Base-by-base conservation (phyloP, 805 yeast species). In the Lachancea sp. region DNA sequence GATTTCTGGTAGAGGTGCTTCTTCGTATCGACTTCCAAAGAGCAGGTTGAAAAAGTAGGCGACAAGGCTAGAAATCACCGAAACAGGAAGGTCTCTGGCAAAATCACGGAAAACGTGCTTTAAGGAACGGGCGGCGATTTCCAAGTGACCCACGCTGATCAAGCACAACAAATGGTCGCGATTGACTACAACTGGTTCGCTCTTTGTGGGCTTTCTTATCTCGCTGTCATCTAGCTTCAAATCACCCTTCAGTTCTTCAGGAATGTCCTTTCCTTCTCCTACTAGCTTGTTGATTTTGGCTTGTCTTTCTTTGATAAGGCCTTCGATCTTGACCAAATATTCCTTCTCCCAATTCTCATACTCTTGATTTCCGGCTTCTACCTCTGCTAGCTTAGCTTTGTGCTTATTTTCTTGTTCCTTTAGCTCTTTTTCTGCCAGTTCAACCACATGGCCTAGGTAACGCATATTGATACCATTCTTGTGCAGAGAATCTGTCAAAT, bases 401-500 rank as follows among this genome's bases (percentile, higher is more conserved):
- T 58, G 59, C 8, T 53, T 46, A 2, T 31, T 33, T 11, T 46
- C 44, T 52, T 65, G 65, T 11, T 50, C 47, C 10, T 51, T 46
- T 25, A 60, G 47, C 19, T 52, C 45, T 37, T 41, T 55, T 44
- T 69, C 60, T 10, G 65, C 67, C 30, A 66, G 53, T 33, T 62
- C 59, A 44, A 65, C 57, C 38, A 58, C 46, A 46, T 67, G 58
- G 48, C 96, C 96, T 57, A 91, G 72, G 60, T 91, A 91, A 69
- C 98, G 83, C 66, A 90, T 61, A 63, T 88, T 90, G 62, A 91
- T 81, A 72, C 99, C 99, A 45, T 72, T 70, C 50, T 76, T 77
- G 65, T 93, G 99, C 66, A 91, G 65, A 43, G 73, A 61, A 35
- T 72, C 69, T 16, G 85, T 68, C 55, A 93, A 74, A 57, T 89